Percentiles rank a stretch among this genome's conserved stretches.
These are phyloP conservation scores for Polysphondylium violaceum DNA, from an alignment of 78 protist species.

Conservation along the genomic window DNA sequence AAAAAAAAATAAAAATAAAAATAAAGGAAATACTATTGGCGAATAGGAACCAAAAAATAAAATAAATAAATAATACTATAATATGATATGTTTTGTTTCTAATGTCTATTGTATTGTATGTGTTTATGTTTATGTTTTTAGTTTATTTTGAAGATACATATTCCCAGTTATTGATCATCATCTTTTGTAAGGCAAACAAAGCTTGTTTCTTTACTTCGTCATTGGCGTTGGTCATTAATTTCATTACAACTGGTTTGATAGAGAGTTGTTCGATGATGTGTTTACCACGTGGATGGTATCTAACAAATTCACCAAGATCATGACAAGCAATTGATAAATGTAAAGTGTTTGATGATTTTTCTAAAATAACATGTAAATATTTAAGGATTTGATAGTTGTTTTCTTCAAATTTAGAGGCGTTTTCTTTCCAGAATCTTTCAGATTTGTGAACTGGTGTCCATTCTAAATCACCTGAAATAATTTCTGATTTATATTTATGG, in stretches of 20 bases:
- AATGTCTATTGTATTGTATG: too few species aligned
- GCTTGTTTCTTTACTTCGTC: constrained; percentile 92
- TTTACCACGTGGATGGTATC: constrained; percentile 92
- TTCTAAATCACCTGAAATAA: constrained; percentile 82
- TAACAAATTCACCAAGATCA: constrained; percentile 94
- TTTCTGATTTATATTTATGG: constrained; percentile 87
- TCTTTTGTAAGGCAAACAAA: constrained; percentile 90
- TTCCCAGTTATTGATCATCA: constrained; percentile 93
- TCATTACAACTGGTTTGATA: constrained; percentile 87
- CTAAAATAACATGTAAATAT: constrained; percentile 30
- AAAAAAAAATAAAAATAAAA: too few species aligned
- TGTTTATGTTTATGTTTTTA: too few species aligned
- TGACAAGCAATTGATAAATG: constrained; percentile 92
- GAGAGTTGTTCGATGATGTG: constrained; percentile 47
- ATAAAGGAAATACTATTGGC: too few species aligned
- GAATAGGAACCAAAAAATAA: too few species aligned
- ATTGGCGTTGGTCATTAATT: constrained; percentile 85
- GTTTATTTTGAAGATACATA: too few species aligned
- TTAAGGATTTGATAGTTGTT: constrained; percentile 73
- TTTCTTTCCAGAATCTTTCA: constrained; percentile 95
- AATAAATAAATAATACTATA: too few species aligned
- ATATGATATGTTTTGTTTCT: too few species aligned
- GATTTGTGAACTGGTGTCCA: constrained; percentile 96
- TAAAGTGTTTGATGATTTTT: constrained; percentile 10
- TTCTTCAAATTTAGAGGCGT: constrained; percentile 88